These are phyloP conservation scores for Yamadazyma pseudoaaseri DNA, from an alignment of 1,139 yeast genomes.

Conservation along the genomic window DNA sequence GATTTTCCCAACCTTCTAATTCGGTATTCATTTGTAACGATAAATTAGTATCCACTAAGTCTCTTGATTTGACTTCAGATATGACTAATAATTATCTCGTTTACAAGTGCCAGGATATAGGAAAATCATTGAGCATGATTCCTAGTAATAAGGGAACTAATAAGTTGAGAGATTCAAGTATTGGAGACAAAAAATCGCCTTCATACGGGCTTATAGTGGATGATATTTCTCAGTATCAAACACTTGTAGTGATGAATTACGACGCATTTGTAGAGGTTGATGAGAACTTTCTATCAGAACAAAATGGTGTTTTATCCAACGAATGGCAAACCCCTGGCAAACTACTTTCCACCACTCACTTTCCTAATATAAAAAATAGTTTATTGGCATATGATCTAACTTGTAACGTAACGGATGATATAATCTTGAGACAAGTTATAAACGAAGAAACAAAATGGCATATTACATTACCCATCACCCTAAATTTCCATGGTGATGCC, in stretches of 20 bases:
- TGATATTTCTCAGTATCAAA: slow-evolving; percentile 1
- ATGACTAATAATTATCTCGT: slow-evolving; percentile 18
- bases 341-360: slow-evolving; percentile 37
- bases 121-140: slow-evolving; percentile 18
- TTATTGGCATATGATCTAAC: slow-evolving; percentile 37
- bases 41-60: slow-evolving; percentile 1
- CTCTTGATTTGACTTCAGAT: slow-evolving; percentile 21
- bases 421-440: slow-evolving; percentile 67
- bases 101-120: slow-evolving; percentile 44
- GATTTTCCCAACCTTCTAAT: neutral
- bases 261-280: slow-evolving; percentile 5
- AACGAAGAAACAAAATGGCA: slow-evolving; percentile 82
- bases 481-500: slow-evolving; percentile 63
- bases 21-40: slow-evolving; percentile 6
- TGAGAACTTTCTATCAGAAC: neutral
- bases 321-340: neutral
- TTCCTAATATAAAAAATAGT: slow-evolving; percentile 63
- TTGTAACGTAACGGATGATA: slow-evolving; percentile 23
- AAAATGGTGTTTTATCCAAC: neutral
- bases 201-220: slow-evolving; percentile 30
- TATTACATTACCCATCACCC: slow-evolving; percentile 37
- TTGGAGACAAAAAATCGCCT: slow-evolving; percentile 47
- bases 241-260: slow-evolving; percentile 4
- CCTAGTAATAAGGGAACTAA: slow-evolving; percentile 41
- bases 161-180: slow-evolving; percentile 44